Evolutionary conservation across 257 asterid genomes (phyloP), one percentile per base, ranked within the genome.

Genomic region (Parsonsia alboflavescens): DNA sequence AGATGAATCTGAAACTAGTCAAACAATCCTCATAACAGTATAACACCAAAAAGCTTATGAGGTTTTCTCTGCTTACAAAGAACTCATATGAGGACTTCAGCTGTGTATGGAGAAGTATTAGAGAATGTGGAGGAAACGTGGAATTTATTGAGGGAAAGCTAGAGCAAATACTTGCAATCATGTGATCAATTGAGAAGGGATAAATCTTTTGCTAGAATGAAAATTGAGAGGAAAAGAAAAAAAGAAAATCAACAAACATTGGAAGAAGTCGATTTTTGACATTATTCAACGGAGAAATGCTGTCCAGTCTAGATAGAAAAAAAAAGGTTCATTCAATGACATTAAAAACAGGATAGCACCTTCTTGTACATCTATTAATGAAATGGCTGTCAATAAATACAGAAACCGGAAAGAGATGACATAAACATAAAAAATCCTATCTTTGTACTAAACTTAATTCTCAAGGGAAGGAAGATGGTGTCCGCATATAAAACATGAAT

Each of bases 371-470:
- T 11, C 46, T 16, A 7, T 56, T 56, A 54, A 39, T 39, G 16
- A 8, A 61, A 72, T 50, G 13, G 70, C 54, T 0, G 26, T 19
- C 42, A 30, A 24, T 26, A 73, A 19, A 28, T 61, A 30, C 8
- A 61, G 15, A 16, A 22, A 56, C 30, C 7, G 16, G 44, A 49
- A 52, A 54, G 30, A 36, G 52, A 71, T 33, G 10, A 13, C 9
- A 54, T 57, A 36, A 1, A 22, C 50, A 16, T 17, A 33, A 58
- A 44, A 57, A 24, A 44, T 58, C 36, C 69, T 16, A 50, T 53
- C 41, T 71, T 71, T 54, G 15, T 16, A 36, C 30, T 71, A 71
- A n/a, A 71, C 10, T 71, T 22, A 58, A 72, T n/a, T 54, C 22
- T 2, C 26, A n/a, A 21, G 30, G 12, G 12, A 42, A 19, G 24